Evolutionary conservation across 2,329 filamentous ascomycete species (phyloP), one percentile per base, ranked within the genome.

Genomic region (Blumeriella jaapii): DNA sequence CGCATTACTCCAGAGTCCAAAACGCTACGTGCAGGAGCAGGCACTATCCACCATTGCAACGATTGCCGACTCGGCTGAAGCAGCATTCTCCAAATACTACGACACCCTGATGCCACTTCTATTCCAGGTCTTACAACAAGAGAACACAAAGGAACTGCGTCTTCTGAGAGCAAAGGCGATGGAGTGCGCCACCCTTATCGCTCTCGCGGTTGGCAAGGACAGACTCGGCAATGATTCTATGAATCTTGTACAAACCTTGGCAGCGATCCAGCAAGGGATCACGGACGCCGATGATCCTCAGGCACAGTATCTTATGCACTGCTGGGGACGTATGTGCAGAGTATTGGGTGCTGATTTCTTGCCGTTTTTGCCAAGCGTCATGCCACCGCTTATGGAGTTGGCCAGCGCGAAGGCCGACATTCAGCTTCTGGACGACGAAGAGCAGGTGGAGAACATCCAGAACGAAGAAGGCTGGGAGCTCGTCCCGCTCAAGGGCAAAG

Each of bases 321-420:
- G 91, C 64, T 98, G 91, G 91, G 91, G 91, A 34, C 78, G 91
- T 31, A 98, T 98, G 91, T 96, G 89, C 61, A 80, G 91, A 47
- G 89, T 98, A 18, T 71, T 98, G 44, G 86, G 82, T 13, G 65
- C 73, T 30, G 87, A 95, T 51, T 98, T 98, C 60, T 68, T 96
- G 9, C 87, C 87, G 11, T 98, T 93, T 67, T 69, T 98, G 35
- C 77, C 80, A 23, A 87, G 77, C 31, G 91, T 98, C 44, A 96
- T 98, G 77, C 89, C 89, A 5, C 91, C 91, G 13, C 69, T 98
- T 37, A 70, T 95, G 39, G 80, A 93, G 55, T 72, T 96, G 45
- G 91, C 89, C 18, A 82, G 84, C 50, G 87, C 91, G 34, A 96
- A 95, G 67, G 91, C 91, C 17, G 91, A 98, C 52, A 94, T 98